These are phyloP conservation scores for Sclerotinia spermophila DNA, from an alignment of 2,329 filamentous ascomycete species.

Conservation along the genomic window DNA sequence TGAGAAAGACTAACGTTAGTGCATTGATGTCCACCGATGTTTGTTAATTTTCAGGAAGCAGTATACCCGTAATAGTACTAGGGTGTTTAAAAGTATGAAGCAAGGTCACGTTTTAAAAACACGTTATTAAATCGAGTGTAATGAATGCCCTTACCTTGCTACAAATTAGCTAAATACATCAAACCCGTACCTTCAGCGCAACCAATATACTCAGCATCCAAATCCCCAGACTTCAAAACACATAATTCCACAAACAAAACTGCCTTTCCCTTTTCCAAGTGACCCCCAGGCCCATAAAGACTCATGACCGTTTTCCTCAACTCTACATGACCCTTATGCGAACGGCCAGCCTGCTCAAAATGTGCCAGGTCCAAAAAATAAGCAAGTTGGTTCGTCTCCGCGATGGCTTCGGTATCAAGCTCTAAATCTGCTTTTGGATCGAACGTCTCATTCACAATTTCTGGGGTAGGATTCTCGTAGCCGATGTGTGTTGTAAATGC, in stretches of 20 bases:
- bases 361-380: constrained; percentile 28
- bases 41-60: too few relatives aligned
- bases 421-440: neutral
- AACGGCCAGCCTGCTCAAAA: constrained; percentile 25
- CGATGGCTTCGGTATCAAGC: constrained; percentile 9
- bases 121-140: too few relatives aligned
- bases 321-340: constrained; percentile 21
- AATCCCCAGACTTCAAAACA: constrained; percentile 27
- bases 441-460: neutral
- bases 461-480: constrained; percentile 19
- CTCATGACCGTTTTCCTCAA: constrained; percentile 23
- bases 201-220: constrained; percentile 32
- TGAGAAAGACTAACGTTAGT: too few relatives aligned
- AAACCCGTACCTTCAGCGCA: constrained; percentile 35
- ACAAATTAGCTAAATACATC: constrained; percentile 36
- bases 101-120: too few relatives aligned
- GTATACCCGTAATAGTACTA: too few relatives aligned
- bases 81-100: too few relatives aligned
- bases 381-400: constrained; percentile 23
- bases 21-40: too few relatives aligned
- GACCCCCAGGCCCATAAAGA: constrained; percentile 24
- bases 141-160: too few relatives aligned
- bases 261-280: constrained; percentile 19
- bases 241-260: constrained; percentile 24
- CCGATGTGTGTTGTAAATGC: constrained; percentile 23